Percentiles rank a stretch among this genome's conserved stretches.
These are phyloP conservation scores for Cyberlindnera xylosilytica DNA, from an alignment of 805 yeast genomes.

Conservation along the genomic window DNA sequence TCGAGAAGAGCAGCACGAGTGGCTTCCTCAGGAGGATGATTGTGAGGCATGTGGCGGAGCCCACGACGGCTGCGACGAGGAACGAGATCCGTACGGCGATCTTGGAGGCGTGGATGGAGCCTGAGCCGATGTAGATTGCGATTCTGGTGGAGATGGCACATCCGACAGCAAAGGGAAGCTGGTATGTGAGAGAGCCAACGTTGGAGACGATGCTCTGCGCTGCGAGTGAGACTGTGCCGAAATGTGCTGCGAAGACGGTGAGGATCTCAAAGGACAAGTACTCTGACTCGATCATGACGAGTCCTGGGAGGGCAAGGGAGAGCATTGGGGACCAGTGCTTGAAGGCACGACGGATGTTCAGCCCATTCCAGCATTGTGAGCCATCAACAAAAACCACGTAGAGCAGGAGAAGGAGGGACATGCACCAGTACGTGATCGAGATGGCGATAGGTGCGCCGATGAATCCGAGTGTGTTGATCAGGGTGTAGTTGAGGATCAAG, in stretches of 20 bases:
- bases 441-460: conserved; percentile 84
- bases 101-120: conserved; percentile 43
- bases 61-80: conserved; percentile 47
- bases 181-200: conserved; percentile 60
- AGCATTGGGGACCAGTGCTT: conserved; percentile 58
- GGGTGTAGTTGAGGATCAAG: conserved; percentile 57
- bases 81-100: conserved; percentile 43
- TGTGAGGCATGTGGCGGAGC: conserved; percentile 43
- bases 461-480: conserved; percentile 72
- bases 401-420: conserved; percentile 33
- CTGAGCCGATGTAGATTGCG: conserved; percentile 65
- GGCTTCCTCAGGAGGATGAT: conserved; percentile 44
- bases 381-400: conserved; percentile 52
- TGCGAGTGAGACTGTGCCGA: conserved; percentile 48
- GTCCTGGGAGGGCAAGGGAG: conserved; percentile 65
- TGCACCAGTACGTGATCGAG: conserved; percentile 67
- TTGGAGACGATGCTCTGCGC: conserved; percentile 51
- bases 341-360: conserved; percentile 40
- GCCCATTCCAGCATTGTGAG: conserved; percentile 68
- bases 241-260: conserved; percentile 57
- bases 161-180: conserved; percentile 71
- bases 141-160: conserved; percentile 71
- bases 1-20: conserved; percentile 59
- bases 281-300: conserved; percentile 73
- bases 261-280: conserved; percentile 71